These are phyloP conservation scores for Fusarium keratoplasticum DNA, from an alignment of 2,329 filamentous ascomycete genomes.

Conservation along the genomic window DNA sequence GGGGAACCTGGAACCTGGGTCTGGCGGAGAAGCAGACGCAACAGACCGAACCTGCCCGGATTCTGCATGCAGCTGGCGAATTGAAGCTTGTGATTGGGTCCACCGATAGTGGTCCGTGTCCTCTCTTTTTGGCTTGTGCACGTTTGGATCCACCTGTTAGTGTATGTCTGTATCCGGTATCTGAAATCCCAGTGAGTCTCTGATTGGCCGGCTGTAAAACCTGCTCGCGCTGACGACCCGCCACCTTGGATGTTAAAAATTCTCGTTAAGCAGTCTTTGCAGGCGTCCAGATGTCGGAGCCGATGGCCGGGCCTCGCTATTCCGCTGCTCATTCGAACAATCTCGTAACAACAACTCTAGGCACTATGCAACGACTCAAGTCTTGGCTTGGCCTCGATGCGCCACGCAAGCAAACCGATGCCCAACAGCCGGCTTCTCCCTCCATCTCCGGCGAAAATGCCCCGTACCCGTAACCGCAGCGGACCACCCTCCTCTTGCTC, in stretches of 20 bases:
- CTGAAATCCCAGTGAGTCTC: no score
- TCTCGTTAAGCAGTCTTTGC: conserved; percentile 18
- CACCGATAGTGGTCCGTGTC: conserved; percentile 27
- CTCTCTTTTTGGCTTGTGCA: conserved; percentile 28
- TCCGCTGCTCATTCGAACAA: conserved; percentile 1
- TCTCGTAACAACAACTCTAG: conserved; percentile 38
- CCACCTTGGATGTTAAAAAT: conserved; percentile 39
- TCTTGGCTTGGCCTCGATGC: conserved; percentile 3
- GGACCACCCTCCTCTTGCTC: conserved; percentile 8
- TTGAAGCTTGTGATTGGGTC: conserved; percentile 37
- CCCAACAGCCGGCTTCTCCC: neutral
- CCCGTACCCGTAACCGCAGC: neutral
- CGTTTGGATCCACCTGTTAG: conserved; percentile 22
- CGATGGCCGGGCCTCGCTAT: conserved; percentile 37
- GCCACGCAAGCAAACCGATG: conserved; percentile 8
- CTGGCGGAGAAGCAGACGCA: neutral
- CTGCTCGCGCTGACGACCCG: conserved; percentile 14
- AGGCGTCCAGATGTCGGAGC: conserved; percentile 28
- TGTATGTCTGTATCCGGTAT: conserved; percentile 37
- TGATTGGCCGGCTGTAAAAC: no score
- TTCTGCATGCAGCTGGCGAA: conserved; percentile 41
- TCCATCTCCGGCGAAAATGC: neutral
- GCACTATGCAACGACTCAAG: conserved; percentile 21
- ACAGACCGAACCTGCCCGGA: conserved; percentile 10
- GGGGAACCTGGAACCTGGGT: conserved; percentile 23